These are phyloP conservation scores for Mucor lusitanicus DNA, from an alignment of 371 early-diverging fungal species.

Conservation along the genomic window DNA sequence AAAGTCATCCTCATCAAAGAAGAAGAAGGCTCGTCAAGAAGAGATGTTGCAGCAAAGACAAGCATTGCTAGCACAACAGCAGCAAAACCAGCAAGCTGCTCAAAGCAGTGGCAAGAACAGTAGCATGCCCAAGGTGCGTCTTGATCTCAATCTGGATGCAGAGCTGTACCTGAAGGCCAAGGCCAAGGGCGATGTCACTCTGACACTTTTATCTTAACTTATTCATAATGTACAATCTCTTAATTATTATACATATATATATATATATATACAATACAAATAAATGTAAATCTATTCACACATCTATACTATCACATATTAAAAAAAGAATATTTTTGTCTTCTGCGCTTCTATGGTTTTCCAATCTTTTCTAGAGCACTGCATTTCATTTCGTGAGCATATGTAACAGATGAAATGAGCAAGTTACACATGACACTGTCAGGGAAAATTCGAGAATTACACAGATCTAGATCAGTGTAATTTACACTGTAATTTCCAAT, in stretches of 20 bases:
- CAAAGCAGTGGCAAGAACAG: conserved; percentile 1
- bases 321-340: neutral
- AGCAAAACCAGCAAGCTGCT: conserved; percentile 3
- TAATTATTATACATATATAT: neutral
- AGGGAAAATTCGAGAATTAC: neutral
- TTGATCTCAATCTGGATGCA: conserved; percentile 29
- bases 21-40: neutral
- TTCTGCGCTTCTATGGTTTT: neutral
- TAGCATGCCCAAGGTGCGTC: conserved; percentile 14
- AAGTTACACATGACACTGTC: neutral
- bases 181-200: conserved; percentile 26
- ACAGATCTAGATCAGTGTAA: neutral
- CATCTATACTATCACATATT: neutral
- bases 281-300: neutral
- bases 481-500: neutral
- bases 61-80: conserved; percentile 1
- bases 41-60: neutral
- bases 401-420: neutral
- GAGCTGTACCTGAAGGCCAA: conserved; percentile 27
- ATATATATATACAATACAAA: neutral
- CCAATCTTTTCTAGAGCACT: neutral
- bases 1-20: conserved; percentile 2
- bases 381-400: neutral
- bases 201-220: conserved; percentile 21
- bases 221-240: neutral